These are phyloP conservation scores for Cenchrus americanus DNA, from an alignment of 176 grass and related monocot species.

Conservation along the genomic window DNA sequence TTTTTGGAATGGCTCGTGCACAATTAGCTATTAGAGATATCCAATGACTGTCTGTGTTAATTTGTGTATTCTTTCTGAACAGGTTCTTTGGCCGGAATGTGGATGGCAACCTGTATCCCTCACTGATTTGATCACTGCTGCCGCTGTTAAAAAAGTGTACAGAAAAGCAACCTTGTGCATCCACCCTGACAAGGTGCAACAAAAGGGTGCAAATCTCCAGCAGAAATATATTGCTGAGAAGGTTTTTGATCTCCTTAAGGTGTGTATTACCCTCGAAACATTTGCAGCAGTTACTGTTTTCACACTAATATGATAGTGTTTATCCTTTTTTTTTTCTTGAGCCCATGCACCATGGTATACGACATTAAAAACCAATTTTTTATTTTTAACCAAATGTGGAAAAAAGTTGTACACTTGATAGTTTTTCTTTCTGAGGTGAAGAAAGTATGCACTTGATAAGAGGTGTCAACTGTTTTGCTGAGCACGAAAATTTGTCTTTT, in stretches of 20 bases:
- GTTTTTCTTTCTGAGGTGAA: background rate
- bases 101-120: conserved; percentile 84
- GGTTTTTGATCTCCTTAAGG: conserved; percentile 91
- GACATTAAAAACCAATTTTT: background rate
- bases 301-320: conserved; percentile 13
- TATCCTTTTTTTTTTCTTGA: background rate
- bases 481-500: background rate
- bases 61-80: conserved; percentile 36
- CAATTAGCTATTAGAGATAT: background rate
- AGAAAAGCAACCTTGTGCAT: conserved; percentile 85
- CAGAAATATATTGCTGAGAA: conserved; percentile 87
- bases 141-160: conserved; percentile 74
- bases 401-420: conserved; percentile 1
- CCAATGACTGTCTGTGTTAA: background rate
- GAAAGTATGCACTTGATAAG: background rate
- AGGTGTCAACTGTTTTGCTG: background rate
- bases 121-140: conserved; percentile 74
- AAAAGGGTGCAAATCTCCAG: conserved; percentile 75
- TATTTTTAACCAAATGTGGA: background rate
- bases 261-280: conserved; percentile 40
- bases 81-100: conserved; percentile 91
- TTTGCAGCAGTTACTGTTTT: conserved; percentile 12
- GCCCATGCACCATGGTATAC: conserved; percentile 8
- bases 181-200: conserved; percentile 88
- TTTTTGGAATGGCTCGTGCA: background rate